These are phyloP conservation scores for Amanita inopinata DNA, from an alignment of 768 basidiomycete genomes.

Conservation along the genomic window DNA sequence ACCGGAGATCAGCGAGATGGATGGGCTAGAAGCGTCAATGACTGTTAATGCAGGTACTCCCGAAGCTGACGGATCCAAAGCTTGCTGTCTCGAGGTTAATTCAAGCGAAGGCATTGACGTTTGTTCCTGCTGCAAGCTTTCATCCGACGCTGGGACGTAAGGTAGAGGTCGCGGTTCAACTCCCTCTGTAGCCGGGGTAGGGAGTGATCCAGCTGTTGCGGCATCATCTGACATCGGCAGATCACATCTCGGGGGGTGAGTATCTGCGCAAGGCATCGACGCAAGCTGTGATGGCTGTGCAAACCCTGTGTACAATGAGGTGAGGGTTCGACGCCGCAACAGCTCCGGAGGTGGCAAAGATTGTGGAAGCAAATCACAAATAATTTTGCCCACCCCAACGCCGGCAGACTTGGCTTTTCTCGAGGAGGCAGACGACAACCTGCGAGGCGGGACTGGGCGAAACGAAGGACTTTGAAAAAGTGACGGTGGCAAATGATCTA, in stretches of 20 bases:
- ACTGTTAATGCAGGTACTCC: slow-evolving; percentile 8
- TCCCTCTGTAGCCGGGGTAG: slow-evolving; percentile 5
- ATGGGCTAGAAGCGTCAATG: slow-evolving; percentile 6
- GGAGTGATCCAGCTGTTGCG: slow-evolving; percentile 1
- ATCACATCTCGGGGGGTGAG: slow-evolving; percentile 2
- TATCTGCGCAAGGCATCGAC: neutral
- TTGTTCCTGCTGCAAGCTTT: neutral
- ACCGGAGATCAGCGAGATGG: slow-evolving; percentile 7
- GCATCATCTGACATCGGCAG: neutral
- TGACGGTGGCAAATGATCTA: slow-evolving; percentile 1
- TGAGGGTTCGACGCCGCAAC: slow-evolving; percentile 1
- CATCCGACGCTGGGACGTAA: neutral
- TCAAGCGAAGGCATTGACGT: neutral
- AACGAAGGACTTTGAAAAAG: neutral
- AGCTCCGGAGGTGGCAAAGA: slow-evolving; percentile 4
- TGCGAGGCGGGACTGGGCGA: neutral
- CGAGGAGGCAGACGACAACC: slow-evolving; percentile 4
- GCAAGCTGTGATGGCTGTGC: neutral
- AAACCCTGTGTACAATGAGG: neutral
- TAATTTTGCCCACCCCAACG: slow-evolving; percentile 23
- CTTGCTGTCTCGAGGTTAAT: neutral
- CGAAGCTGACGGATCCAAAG: slow-evolving; percentile 9
- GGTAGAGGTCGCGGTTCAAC: slow-evolving; percentile 2
- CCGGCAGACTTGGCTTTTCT: slow-evolving; percentile 3
- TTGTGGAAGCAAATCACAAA: slow-evolving; percentile 45